These are phyloP conservation scores for Tolypocladium inflatum DNA, from an alignment of 2,329 filamentous ascomycete genomes.

Conservation along the genomic window DNA sequence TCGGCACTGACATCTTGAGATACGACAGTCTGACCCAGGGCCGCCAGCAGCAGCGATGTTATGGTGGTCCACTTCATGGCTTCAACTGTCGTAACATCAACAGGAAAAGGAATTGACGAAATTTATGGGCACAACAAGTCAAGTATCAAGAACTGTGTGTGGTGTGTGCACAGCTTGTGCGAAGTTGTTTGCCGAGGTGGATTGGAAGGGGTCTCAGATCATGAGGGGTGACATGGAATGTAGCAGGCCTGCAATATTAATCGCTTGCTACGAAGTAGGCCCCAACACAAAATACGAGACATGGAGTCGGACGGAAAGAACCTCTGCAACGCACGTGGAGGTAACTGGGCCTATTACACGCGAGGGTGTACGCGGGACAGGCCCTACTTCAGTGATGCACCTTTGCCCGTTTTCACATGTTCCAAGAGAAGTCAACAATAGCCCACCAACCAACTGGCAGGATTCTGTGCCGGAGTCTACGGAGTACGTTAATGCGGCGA, in stretches of 20 bases:
- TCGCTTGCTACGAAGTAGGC: background rate
- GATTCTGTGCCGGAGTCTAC: no score
- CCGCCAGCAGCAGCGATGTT: background rate
- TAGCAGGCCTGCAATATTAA: background rate
- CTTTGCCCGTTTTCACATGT: background rate
- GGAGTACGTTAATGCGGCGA: no score
- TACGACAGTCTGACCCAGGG: background rate
- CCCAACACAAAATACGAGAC: background rate
- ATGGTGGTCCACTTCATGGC: background rate
- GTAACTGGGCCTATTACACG: no score
- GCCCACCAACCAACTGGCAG: no score
- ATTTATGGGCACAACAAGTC: background rate
- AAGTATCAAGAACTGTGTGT: background rate
- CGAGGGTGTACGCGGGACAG: background rate
- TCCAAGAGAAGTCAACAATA: no score
- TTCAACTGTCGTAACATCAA: background rate
- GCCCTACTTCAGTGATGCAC: background rate
- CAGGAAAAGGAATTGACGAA: no score
- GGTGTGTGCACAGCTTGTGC: background rate
- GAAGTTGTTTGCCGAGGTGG: background rate
- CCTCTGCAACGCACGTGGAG: background rate
- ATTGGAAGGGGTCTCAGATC: background rate
- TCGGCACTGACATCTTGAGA: background rate
- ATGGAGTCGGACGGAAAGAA: background rate
- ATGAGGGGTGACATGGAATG: background rate